Conservation (phyloP, 371 early-diverging fungal species). For the Choanephora cucurbitarum region DNA sequence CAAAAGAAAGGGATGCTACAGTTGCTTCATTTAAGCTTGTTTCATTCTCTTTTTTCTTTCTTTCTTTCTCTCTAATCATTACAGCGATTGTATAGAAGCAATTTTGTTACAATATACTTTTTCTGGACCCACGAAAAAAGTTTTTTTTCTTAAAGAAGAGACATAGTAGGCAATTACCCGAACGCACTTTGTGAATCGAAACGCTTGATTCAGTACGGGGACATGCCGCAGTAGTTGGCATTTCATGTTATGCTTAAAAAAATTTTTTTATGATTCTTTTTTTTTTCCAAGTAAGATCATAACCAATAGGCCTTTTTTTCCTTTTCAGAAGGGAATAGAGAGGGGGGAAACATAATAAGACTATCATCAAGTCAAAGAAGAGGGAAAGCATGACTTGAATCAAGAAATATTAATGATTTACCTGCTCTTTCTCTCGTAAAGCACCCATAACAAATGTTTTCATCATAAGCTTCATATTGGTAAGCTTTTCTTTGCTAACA, state of each 20-base stretch:
- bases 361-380: conserved; percentile 5
- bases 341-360: conserved; percentile 8
- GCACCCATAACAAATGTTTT: conserved; percentile 43
- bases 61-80: conserved; percentile 10
- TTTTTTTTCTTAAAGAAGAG: background rate
- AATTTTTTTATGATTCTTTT: conserved; percentile 8
- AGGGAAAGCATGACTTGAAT: conserved; percentile 9
- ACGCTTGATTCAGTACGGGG: conserved; percentile 26
- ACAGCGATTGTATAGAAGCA: conserved; percentile 3
- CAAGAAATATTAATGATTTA: conserved; percentile 30
- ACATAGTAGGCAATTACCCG: conserved; percentile 30
- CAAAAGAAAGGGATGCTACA: too few relatives aligned
- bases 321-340: background rate
- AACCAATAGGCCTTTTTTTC: background rate
- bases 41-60: conserved; percentile 1
- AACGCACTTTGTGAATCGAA: conserved; percentile 17
- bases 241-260: too few relatives aligned
- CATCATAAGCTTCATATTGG: conserved; percentile 50
- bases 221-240: conserved; percentile 35
- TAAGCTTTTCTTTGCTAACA: conserved; percentile 36
- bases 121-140: conserved; percentile 33
- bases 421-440: conserved; percentile 48
- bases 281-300: background rate
- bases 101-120: conserved; percentile 11
- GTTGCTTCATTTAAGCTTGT: background rate